Conservation (phyloP, 139 green algal species). For the Chlamydomonas incerta region DNA sequence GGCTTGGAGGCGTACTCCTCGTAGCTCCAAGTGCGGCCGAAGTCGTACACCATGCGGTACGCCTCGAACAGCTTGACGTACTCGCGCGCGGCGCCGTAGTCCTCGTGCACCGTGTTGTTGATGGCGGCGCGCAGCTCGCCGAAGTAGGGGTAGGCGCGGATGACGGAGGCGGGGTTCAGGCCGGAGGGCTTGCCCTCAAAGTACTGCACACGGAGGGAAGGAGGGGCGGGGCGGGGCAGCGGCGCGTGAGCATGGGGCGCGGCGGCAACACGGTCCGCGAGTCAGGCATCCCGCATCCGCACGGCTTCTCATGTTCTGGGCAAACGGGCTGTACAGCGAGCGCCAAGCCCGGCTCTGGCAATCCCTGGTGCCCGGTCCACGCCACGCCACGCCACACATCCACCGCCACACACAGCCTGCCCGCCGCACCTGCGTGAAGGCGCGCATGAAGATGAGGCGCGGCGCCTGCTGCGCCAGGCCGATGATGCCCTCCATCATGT, state of each 20-base stretch:
- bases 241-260: no score
- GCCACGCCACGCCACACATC: no score
- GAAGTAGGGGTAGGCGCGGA: slow-evolving; percentile 65
- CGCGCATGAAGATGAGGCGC: slow-evolving; percentile 79
- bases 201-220: no score
- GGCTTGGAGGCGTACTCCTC: slow-evolving; percentile 68
- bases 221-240: no score
- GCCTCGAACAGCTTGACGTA: slow-evolving; percentile 80
- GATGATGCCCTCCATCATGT: slow-evolving; percentile 72
- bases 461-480: slow-evolving; percentile 66
- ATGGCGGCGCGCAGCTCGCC: slow-evolving; percentile 50
- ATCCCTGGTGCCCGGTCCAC: no score
- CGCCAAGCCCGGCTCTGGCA: no score
- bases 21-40: slow-evolving; percentile 72
- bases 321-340: no score
- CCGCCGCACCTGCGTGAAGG: slow-evolving; percentile 63
- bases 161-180: slow-evolving; percentile 74
- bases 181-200: slow-evolving; percentile 78
- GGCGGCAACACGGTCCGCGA: no score
- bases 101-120: slow-evolving; percentile 57
- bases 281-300: no score
- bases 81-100: slow-evolving; percentile 63
- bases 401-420: no score
- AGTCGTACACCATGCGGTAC: slow-evolving; percentile 79
- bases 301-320: no score